Conservation (phyloP, 2,329 filamentous ascomycete species). For the Penicillium sclerotigenum region DNA sequence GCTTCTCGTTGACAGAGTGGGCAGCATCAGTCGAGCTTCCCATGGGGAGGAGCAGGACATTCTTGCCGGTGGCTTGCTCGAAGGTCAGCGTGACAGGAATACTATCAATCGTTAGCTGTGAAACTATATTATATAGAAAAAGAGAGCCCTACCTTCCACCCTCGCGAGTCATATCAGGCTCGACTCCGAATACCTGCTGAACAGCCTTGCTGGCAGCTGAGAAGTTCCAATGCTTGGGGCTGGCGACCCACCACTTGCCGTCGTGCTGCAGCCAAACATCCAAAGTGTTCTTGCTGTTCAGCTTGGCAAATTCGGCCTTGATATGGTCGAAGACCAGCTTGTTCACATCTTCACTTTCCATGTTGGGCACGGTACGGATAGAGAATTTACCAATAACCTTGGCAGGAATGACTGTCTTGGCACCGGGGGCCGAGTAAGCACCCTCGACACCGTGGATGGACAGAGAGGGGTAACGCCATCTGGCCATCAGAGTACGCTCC, state of each 20-base stretch:
- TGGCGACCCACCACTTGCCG: slow-evolving; percentile 98
- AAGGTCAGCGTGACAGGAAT: slow-evolving; percentile 97
- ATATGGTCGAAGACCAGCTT: slow-evolving; percentile 79
- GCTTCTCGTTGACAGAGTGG: slow-evolving; percentile 97
- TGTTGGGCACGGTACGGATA: slow-evolving; percentile 94
- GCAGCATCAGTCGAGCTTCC: slow-evolving; percentile 94
- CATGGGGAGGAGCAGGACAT: slow-evolving; percentile 93
- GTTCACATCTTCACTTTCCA: slow-evolving; percentile 90
- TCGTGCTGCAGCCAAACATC: slow-evolving; percentile 80
- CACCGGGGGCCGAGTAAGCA: slow-evolving; percentile 86
- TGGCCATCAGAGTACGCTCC: slow-evolving; percentile 88
- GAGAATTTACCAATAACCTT: slow-evolving; percentile 99
- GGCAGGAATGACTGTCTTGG: slow-evolving; percentile 97
- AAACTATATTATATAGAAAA: neutral
- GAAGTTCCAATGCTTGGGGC: slow-evolving; percentile 99
- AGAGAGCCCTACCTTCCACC: slow-evolving; percentile 68
- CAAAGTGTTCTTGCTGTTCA: slow-evolving; percentile 87
- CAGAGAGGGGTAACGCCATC: slow-evolving; percentile 92
- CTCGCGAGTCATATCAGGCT: slow-evolving; percentile 93
- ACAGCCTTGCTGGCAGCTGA: slow-evolving; percentile 91
- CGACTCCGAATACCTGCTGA: slow-evolving; percentile 86
- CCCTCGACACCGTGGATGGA: slow-evolving; percentile 94
- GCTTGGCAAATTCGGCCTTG: slow-evolving; percentile 77
- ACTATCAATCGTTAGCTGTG: slow-evolving; percentile 49
- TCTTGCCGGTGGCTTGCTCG: slow-evolving; percentile 96